Base-by-base conservation (phyloP, 1,139 yeast genomes). In the Scheffersomyces cryptocercus region DNA sequence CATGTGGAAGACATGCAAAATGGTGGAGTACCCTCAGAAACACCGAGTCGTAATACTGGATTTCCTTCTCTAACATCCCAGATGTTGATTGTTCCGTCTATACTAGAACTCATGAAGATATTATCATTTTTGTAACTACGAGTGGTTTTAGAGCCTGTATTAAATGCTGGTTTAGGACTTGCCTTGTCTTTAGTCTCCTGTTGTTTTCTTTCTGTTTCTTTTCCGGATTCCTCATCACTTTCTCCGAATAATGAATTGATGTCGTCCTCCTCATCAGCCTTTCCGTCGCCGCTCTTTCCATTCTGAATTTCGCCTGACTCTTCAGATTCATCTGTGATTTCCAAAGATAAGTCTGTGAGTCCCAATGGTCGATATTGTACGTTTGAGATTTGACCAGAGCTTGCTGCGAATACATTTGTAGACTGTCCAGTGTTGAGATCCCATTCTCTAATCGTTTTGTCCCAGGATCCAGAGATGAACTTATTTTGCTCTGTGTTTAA, bases 1-100 rank as follows among this genome's bases (percentile, higher is more conserved):
- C 98, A 95, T 41, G 89, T 81, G 0, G 96, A 84, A n/a, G 89
- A 79, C 79, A 87, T 84, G 64, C 96, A 86, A 98, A 98, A 93
- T 0, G 99, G 99, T 1, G 98, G 97, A 0, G 84, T 78, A 0
- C 82, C 82, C 5, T 76, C 71, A 0, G 89, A 82, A 3, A 84
- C 79, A 1, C 82, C 81, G 16, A 87, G 65, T 40, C 62, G 60
- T 33, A 78, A 70, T 3, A 84, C 74, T 0, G 83, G 85, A 1
- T 57, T 48, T 31, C 59, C 56, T 1, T 76, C 62, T 48, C 99
- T 75, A 4, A 79, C 68, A 63, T 93, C 99, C 97, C 97, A 91
- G 8, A 93, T 68, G 49, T 81, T 82, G 5, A 91, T 67, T 0
- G 85, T 75, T 6, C 99, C 99, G 61, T 91, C 96, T 44, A 90